Conservation (phyloP, 2,329 filamentous ascomycete species). For the Podosphaera xanthii region DNA sequence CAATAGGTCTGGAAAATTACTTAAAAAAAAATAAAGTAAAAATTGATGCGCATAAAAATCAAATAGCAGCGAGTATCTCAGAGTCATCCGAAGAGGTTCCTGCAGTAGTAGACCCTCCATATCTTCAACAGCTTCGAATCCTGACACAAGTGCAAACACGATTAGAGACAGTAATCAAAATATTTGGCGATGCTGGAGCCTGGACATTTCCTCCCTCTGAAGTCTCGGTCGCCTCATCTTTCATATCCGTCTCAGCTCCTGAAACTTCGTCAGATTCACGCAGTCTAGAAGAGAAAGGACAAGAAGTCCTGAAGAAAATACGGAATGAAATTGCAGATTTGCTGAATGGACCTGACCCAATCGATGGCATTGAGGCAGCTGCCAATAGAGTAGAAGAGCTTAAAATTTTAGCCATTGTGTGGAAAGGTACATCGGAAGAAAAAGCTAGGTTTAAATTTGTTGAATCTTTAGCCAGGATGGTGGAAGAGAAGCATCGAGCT, state of each 20-base stretch:
- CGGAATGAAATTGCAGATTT: conserved; percentile 49
- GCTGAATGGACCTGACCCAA: conserved; percentile 34
- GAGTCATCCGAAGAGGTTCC: conserved; percentile 6
- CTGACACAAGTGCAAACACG: conserved; percentile 60
- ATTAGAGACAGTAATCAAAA: conserved; percentile 74
- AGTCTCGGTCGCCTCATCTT: conserved; percentile 58
- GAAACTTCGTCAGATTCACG: conserved; percentile 34
- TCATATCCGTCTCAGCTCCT: conserved; percentile 75
- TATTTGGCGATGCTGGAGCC: conserved; percentile 87
- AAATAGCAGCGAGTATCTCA: conserved; percentile 5
- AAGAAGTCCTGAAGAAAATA: conserved; percentile 50
- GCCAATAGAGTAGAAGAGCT: conserved; percentile 53
- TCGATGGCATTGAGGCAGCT: conserved; percentile 51
- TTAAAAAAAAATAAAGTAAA: conserved; percentile 7
- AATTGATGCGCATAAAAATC: conserved; percentile 10
- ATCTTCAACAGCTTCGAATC: conserved; percentile 59
- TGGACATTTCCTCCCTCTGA: conserved; percentile 83
- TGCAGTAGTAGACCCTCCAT: conserved; percentile 29
- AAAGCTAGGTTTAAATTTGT: conserved; percentile 64
- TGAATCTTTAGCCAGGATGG: conserved; percentile 55
- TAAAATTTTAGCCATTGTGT: conserved; percentile 54
- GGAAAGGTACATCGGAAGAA: conserved; percentile 92
- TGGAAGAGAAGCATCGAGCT: conserved; percentile 41
- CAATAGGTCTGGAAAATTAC: conserved; percentile 19
- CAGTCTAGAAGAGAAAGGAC: conserved; percentile 66